These are phyloP conservation scores for Jamesozyma hellenica DNA, from an alignment of 805 yeast genomes.

Conservation along the genomic window DNA sequence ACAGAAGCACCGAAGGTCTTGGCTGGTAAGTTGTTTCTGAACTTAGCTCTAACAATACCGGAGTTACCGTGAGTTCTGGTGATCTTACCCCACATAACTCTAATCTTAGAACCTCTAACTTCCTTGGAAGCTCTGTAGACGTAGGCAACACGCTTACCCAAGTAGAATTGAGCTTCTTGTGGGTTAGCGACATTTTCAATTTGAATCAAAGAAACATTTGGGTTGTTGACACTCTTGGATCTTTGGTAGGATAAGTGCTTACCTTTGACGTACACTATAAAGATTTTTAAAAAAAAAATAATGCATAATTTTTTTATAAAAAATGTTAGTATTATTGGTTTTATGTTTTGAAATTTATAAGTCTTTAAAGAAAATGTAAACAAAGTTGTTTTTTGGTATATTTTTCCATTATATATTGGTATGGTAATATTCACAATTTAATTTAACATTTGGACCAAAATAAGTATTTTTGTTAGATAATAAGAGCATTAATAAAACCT, in stretches of 20 bases:
- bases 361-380: too few species aligned
- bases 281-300: not conserved
- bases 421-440: too few species aligned
- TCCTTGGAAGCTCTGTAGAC: conserved; percentile 98
- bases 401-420: too few species aligned
- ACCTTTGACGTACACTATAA: conserved; percentile 96
- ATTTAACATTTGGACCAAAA: too few species aligned
- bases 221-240: conserved; percentile 96
- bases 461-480: too few species aligned
- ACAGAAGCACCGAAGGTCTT: conserved; percentile 99
- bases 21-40: conserved; percentile 98
- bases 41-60: conserved; percentile 97
- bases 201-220: conserved; percentile 92
- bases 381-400: too few species aligned
- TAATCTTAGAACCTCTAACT: conserved; percentile 96
- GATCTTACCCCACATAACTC: conserved; percentile 99
- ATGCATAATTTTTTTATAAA: not conserved
- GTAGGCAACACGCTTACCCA: conserved; percentile 98
- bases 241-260: conserved; percentile 99
- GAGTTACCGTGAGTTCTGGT: conserved; percentile 98
- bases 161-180: conserved; percentile 96
- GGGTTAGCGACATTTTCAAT: conserved; percentile 90
- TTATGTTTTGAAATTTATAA: not conserved
- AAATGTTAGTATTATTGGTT: conserved; percentile 1
- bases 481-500: too few species aligned